A percentile compares a stretch with the other conserved stretches of the same genome.
Conservation (phyloP, 2,329 filamentous ascomycete genomes). For the Laburnicola sp. region DNA sequence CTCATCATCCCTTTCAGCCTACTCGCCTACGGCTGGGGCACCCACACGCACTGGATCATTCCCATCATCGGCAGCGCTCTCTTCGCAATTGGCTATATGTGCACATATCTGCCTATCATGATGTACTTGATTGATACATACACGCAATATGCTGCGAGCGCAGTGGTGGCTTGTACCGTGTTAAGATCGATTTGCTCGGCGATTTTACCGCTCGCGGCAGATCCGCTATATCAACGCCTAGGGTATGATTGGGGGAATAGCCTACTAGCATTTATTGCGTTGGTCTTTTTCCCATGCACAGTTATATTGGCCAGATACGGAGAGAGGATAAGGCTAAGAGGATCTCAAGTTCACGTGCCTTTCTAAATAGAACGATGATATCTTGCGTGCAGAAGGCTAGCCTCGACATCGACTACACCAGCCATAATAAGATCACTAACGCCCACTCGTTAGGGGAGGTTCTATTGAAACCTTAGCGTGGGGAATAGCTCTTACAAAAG, state of each 20-base stretch:
- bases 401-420: no score
- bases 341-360: no score
- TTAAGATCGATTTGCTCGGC: conserved; percentile 31
- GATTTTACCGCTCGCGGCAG: conserved; percentile 2
- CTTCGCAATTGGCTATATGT: conserved; percentile 7
- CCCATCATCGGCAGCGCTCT: conserved; percentile 7
- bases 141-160: conserved; percentile 42
- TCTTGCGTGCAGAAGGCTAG: no score
- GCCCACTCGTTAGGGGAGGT: no score
- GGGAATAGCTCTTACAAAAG: no score
- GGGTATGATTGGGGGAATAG: conserved; percentile 8
- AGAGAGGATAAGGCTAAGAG: conserved; percentile 1
- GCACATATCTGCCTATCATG: conserved; percentile 21
- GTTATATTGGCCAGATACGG: neutral
- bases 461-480: no score
- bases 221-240: conserved; percentile 2
- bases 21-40: conserved; percentile 7
- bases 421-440: no score
- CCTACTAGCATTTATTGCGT: conserved; percentile 3
- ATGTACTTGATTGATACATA: conserved; percentile 46
- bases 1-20: conserved; percentile 5
- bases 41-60: conserved; percentile 18
- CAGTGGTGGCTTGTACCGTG: conserved; percentile 42
- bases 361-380: no score
- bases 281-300: neutral